Base-by-base conservation (phyloP, 2,329 filamentous ascomycete genomes). In the Chalaropsis ovoidea region DNA sequence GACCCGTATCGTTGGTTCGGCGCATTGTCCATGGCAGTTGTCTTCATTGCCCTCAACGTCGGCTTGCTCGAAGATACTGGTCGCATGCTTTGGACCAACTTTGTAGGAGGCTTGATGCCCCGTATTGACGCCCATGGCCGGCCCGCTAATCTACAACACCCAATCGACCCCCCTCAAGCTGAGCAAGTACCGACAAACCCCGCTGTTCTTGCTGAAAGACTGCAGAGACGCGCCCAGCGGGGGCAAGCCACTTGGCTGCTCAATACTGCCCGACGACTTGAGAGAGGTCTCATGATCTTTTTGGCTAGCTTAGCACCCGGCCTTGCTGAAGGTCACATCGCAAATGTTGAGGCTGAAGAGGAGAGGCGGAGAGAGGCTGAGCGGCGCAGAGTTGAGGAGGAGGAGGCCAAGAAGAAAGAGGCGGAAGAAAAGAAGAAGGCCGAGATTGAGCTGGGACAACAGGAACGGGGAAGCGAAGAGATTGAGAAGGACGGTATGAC, bases 291-390 rank as follows among this genome's bases (percentile, higher is more conserved):
- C 0, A 77, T 87, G 17, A 75, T 87, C 27, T 87, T 87, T 70
- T 75, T 87, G 24, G 85, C 85, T 22, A 87, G 85, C 71, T 80
- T 87, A 68, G 82, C 84, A 1, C 85, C 85, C 0, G 85, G 85
- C 10, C 79, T 87, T 27, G 84, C 84, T 0, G 85, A 87, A 73
- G 76, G 83, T 61, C 85, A 87, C 68, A 86, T 87, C 68, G 81
- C 80, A 27, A 78, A 81, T 56, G 72, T 84, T 1, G 81, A 84
- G 69, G 80, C 79, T 3, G 78, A 81, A 65, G 79, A 77, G 47
- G 80, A 80, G 69, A 72, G 75, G 49, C 73, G 77, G 68, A 74
- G 78, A 31, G 74, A 74, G 69, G 76, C 75, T 47, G 76, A 52
- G 72, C 75, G 47, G 73, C 73, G 39, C 72, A 71, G 15, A 63